Conservation (phyloP, 768 basidiomycete genomes). For the Gloeopeniophorella convolvens region DNA sequence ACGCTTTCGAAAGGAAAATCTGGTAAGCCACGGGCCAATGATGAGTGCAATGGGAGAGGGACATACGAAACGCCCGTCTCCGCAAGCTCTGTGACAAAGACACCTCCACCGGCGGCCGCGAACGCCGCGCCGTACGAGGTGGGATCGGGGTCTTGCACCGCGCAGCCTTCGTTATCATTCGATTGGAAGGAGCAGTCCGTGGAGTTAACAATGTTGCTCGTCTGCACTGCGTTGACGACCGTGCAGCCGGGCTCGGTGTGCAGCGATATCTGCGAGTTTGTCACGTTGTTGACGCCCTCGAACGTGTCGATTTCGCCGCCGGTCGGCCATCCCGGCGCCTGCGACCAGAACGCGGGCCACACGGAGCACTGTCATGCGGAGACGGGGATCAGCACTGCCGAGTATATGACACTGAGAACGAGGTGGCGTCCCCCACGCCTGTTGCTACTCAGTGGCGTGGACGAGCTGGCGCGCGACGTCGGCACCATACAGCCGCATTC, state of each 20-base stretch:
- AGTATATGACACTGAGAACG: too few species aligned
- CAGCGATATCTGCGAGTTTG: constrained; percentile 63
- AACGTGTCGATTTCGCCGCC: constrained; percentile 68
- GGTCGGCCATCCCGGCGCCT: constrained; percentile 52
- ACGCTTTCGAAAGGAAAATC: constrained; percentile 34
- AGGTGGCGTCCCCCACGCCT: too few species aligned
- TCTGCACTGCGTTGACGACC: constrained; percentile 42
- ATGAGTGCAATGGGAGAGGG: not conserved
- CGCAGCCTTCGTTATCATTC: constrained; percentile 60
- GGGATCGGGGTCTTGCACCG: constrained; percentile 46
- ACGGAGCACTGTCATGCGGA: constrained; percentile 73
- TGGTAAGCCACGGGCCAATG: not conserved
- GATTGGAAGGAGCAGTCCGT: constrained; percentile 54
- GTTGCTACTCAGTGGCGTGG: too few species aligned
- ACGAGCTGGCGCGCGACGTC: too few species aligned
- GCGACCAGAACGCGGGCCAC: constrained; percentile 61
- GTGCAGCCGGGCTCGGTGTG: constrained; percentile 63
- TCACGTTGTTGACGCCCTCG: constrained; percentile 69
- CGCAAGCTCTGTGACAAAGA: constrained; percentile 71
- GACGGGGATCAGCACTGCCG: too few species aligned
- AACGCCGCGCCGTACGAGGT: constrained; percentile 63
- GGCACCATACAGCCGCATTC: too few species aligned
- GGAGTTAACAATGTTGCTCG: constrained; percentile 45
- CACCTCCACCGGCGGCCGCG: constrained; percentile 59
- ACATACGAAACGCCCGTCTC: constrained; percentile 57